Evolutionary conservation across 1,284 basidiomycete species (phyloP), one percentile per base, ranked within the genome.

Genomic region (Ceratobasidium sp.): DNA sequence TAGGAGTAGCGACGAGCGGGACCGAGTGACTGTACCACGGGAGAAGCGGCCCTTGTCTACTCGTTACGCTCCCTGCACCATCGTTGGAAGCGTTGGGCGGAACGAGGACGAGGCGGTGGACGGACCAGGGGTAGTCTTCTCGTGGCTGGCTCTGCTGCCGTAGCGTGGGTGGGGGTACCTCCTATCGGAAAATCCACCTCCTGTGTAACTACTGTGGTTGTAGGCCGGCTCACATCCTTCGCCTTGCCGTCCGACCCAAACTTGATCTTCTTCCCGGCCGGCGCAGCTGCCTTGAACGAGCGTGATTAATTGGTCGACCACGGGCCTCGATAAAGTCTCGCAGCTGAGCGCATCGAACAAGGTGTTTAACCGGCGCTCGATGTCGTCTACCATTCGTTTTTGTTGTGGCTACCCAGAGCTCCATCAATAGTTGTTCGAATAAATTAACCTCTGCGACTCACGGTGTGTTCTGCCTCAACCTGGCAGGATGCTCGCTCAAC

Each of bases 1-100:
- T 90, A 22, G 90, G 83, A 13, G 93, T 93, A 0, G 95, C 90
- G 61, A 90, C 90, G 15, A 95, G 90, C 29, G 98, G 97, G n/a
- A 98, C 90, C 1, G 97, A 94, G 82, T 98, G 95, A 13, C 98
- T 98, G 82, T 99, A 99, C 74, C 98, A 92, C 17, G 98, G 98
- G 84, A 99, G 99, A 0, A 98, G 98, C 29, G 91, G 90, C 3
- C 71, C 69, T 2, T n/a, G 46, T 57, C 61, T 71, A 32, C 56
- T 49, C 57, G 61, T 65, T n/a, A 67, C 62, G 49, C 43, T 65
- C 46, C 25, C 25, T 29, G 25, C 25, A 29, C 25, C 25, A 29
- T 29, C 25, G 25, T 29, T 29, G 25, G 25, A 29, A 29, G 25
- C 25, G 25, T 29, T 29, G 25, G 25, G 25, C 25, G 25, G 25